phyloP scores from a whole-genome alignment of 495 filamentous ascomycete genomes.

The Hypoxylon rickii region DNA sequence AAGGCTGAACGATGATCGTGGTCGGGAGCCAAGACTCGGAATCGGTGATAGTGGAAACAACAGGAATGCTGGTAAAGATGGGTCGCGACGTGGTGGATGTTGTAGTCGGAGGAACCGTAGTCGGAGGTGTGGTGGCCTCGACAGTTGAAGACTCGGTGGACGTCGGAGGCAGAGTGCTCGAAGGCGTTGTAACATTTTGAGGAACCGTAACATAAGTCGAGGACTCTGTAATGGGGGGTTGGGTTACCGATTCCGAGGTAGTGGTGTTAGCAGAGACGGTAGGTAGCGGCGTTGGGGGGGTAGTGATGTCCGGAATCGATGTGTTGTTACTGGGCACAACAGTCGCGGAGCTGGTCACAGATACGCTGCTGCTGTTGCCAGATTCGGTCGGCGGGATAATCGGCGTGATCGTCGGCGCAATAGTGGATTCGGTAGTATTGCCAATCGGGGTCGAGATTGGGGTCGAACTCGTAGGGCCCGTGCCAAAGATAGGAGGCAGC shows the following conservation, averaged over 20 bases:
- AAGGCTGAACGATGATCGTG: slow-evolving; percentile 47
- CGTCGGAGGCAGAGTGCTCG: slow-evolving; percentile 7
- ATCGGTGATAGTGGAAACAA: slow-evolving; percentile 46
- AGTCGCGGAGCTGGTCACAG: slow-evolving; percentile 8
- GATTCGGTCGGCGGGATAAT: neutral
- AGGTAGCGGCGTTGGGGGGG: neutral
- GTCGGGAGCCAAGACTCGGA: slow-evolving; percentile 50
- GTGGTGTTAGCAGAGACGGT: slow-evolving; percentile 5
- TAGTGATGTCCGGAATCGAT: neutral
- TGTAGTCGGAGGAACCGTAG: slow-evolving; percentile 1
- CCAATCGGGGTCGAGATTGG: slow-evolving; percentile 8
- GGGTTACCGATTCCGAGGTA: slow-evolving; percentile 9
- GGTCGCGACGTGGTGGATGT: slow-evolving; percentile 25
- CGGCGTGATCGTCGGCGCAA: neutral
- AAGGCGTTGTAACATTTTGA: slow-evolving; percentile 32
- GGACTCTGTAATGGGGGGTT: slow-evolving; percentile 13
- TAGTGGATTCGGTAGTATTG: slow-evolving; percentile 27
- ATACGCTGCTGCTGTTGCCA: neutral
- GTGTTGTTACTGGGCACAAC: slow-evolving; percentile 15
- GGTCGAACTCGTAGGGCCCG: slow-evolving; percentile 10
- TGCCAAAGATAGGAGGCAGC: slow-evolving; percentile 20
- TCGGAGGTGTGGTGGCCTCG: slow-evolving; percentile 11
- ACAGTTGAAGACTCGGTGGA: slow-evolving; percentile 13
- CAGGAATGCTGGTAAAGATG: slow-evolving; percentile 42
- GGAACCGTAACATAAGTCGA: slow-evolving; percentile 23